Percentiles rank a stretch among this genome's conserved stretches.
Conservation (phyloP, 106 monocot species). For the Cymbidium sinense region DNA sequence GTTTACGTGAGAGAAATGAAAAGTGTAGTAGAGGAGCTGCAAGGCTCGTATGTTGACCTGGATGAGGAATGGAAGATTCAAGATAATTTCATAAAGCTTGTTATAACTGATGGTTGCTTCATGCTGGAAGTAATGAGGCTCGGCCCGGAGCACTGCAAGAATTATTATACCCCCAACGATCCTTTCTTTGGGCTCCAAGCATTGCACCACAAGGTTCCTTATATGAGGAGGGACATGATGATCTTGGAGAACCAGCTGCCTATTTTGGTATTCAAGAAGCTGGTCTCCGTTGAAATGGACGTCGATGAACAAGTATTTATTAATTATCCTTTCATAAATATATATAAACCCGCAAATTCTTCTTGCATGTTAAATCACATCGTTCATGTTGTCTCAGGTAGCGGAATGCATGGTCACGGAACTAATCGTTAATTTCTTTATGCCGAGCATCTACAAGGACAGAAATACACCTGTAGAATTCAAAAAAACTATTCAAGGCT, state of each 20-base stretch:
- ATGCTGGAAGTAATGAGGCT: conserved; percentile 25
- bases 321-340: background rate
- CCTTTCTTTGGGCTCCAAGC: conserved; percentile 56
- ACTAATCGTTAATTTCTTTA: background rate
- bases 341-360: too few relatives aligned
- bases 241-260: conserved; percentile 71
- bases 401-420: background rate
- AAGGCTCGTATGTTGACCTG: conserved; percentile 14
- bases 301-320: background rate
- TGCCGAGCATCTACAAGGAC: background rate
- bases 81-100: conserved; percentile 12
- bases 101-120: conserved; percentile 30
- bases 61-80: conserved; percentile 3
- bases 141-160: background rate
- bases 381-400: background rate
- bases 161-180: conserved; percentile 40
- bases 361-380: too few relatives aligned
- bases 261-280: conserved; percentile 31
- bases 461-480: background rate
- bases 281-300: conserved; percentile 18
- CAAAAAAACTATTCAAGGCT: background rate
- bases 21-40: conserved; percentile 11
- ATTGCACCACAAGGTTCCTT: conserved; percentile 25
- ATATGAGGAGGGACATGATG: conserved; percentile 57
- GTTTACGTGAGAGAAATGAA: conserved; percentile 10